Base-by-base conservation (phyloP, 768 basidiomycete genomes). In the Suillus lakei region DNA sequence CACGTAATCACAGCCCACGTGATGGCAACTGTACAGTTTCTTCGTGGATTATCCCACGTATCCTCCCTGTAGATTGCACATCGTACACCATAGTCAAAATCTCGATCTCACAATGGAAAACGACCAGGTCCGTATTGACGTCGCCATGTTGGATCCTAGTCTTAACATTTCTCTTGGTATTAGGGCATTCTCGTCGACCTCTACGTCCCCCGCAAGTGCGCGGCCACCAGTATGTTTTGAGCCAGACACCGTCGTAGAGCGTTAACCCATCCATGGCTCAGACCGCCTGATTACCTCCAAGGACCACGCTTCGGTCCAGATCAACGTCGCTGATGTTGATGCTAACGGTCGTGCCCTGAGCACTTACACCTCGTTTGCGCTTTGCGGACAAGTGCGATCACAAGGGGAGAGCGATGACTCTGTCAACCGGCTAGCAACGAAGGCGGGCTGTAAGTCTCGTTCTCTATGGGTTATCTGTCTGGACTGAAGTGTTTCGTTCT, bases 181-280 rank as follows among this genome's bases (percentile, higher is more conserved):
- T 68, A 98, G 94, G 97, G 98, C 83, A 86, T 93, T 79, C 96
- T 99, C 80, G 98, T 99, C 77, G 98, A 99, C 87, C 96, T 99
- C 82, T 99, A 99, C 85, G 96, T 99, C 77, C 98, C 98, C 81
- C 94, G 98, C 87, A 99, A 99, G 83, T 99, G 98, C 81, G 89
- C 95, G 77, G 96, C 96, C 62, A 97, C 96, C 73, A 96, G 96
- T 98, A 76, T 78, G 93, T 88, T 65, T 66, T 66, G 39, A 44
- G 38, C 41, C 21, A 36, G 16, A 30, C 55, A 56, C 3, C 54
- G 53, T 36, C 55, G 60, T 64, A 34, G 23, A 39, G 6, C 39
- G 26, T 44, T 67, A 13, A 71, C 55, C 54, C 50, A 4, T 67
- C 38, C 34, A 53, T 65, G 55, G 13, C 18, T 65, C 66, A 98